A percentile compares a stretch with the other conserved stretches of the same genome.
Evolutionary conservation across 1,139 yeast species (phyloP).

Genomic region (Saccharomyces hybrid): DNA sequence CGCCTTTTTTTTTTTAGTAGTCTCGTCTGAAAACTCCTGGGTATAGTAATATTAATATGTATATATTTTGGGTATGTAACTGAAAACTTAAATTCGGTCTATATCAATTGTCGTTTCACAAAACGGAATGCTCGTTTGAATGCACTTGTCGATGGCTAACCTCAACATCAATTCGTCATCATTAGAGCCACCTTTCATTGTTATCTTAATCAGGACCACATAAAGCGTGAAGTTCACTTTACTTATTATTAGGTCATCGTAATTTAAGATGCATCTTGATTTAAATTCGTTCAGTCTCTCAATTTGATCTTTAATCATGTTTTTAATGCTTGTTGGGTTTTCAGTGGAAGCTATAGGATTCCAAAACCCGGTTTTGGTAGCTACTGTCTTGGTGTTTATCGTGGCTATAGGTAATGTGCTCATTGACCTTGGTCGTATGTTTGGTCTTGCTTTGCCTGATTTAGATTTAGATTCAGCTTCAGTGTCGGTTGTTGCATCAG

Average conservation of each 20-base stretch:
- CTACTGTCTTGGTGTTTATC: neutral
- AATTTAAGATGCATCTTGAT: constrained; percentile 35
- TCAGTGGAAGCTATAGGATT: constrained; percentile 43
- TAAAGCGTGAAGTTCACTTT: constrained; percentile 55
- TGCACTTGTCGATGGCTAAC: constrained; percentile 45
- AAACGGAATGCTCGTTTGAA: constrained; percentile 31
- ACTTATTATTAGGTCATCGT: constrained; percentile 47
- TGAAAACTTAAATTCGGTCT: constrained; percentile 27
- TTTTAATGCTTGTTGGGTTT: constrained; percentile 37
- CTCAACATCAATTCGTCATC: constrained; percentile 58
- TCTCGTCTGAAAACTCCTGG: neutral
- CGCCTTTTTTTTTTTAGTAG: neutral
- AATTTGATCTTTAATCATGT: constrained; percentile 38
- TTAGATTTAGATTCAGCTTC: constrained; percentile 4
- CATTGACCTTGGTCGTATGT: constrained; percentile 6
- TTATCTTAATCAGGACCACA: constrained; percentile 47
- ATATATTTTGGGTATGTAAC: neutral
- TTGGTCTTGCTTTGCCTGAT: constrained; percentile 1
- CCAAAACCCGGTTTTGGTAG: constrained; percentile 30
- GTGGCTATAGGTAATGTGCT: constrained; percentile 11
- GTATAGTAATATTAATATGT: neutral
- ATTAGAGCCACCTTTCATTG: constrained; percentile 58
- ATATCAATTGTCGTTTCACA: constrained; percentile 61
- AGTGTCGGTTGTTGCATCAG: constrained; percentile 7
- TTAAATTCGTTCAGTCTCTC: constrained; percentile 44